phyloP scores from a whole-genome alignment of 805 yeast species.

The Ogataea nitratoaversa region DNA sequence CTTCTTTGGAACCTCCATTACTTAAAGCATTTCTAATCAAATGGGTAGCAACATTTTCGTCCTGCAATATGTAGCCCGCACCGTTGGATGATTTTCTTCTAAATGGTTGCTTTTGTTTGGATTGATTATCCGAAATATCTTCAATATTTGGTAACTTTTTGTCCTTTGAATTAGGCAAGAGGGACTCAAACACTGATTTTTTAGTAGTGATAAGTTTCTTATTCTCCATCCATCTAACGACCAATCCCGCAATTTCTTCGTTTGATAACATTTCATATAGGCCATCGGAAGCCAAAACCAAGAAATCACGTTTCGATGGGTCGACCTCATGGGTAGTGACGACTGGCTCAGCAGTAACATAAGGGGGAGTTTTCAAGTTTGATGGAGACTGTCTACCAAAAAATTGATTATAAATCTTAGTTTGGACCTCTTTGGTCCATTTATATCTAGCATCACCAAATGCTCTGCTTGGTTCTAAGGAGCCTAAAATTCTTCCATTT shows the following conservation, averaged over 20 bases:
- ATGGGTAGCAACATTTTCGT: slow-evolving; percentile 88
- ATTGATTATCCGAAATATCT: slow-evolving; percentile 59
- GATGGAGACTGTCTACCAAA: slow-evolving; percentile 79
- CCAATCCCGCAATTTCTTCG: slow-evolving; percentile 89
- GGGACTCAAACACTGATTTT: slow-evolving; percentile 40
- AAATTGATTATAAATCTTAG: slow-evolving; percentile 63
- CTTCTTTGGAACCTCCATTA: slow-evolving; percentile 82
- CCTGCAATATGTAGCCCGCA: slow-evolving; percentile 60
- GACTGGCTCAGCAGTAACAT: slow-evolving; percentile 95
- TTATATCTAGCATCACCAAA: slow-evolving; percentile 97
- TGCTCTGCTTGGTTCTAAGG: slow-evolving; percentile 92
- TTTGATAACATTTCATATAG: slow-evolving; percentile 86
- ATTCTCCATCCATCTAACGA: slow-evolving; percentile 87
- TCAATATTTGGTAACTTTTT: slow-evolving; percentile 55
- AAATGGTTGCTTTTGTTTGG: slow-evolving; percentile 67
- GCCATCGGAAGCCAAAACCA: slow-evolving; percentile 94
- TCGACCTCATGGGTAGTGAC: slow-evolving; percentile 74
- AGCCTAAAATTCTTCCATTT: slow-evolving; percentile 87
- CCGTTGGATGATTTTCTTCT: slow-evolving; percentile 39
- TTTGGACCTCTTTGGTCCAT: slow-evolving; percentile 70
- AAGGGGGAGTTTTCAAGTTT: slow-evolving; percentile 83
- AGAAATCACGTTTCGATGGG: slow-evolving; percentile 71
- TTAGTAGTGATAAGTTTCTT: slow-evolving; percentile 57
- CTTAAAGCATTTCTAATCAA: slow-evolving; percentile 88
- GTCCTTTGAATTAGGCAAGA: slow-evolving; percentile 29